phyloP scores from a whole-genome alignment of 2,329 filamentous ascomycete species.

The Dendryphion nanum region DNA sequence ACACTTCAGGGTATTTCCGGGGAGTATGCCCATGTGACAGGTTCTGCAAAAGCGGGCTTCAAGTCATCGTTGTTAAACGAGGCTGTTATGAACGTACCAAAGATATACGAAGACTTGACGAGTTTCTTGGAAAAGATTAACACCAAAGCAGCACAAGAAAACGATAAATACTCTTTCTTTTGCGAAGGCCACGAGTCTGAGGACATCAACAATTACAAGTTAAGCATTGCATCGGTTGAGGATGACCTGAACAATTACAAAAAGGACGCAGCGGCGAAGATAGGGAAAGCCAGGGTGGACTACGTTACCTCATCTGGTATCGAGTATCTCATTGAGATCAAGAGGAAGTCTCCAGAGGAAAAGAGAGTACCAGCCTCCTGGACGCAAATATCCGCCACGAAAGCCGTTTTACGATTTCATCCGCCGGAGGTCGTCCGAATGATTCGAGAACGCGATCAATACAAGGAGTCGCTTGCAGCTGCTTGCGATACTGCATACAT shows the following conservation, averaged over 20 bases:
- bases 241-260: constrained; percentile 81
- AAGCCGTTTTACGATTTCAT: constrained; percentile 88
- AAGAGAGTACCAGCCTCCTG: constrained; percentile 91
- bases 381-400: constrained; percentile 93
- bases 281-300: constrained; percentile 69
- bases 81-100: constrained; percentile 72
- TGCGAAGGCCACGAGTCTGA: constrained; percentile 84
- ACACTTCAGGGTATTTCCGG: constrained; percentile 77
- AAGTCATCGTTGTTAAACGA: constrained; percentile 65
- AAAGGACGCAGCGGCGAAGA: constrained; percentile 64
- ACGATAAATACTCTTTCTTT: constrained; percentile 96
- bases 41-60: constrained; percentile 69
- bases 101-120: constrained; percentile 70
- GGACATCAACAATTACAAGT: constrained; percentile 81
- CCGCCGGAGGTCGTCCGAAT: constrained; percentile 84
- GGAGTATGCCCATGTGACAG: constrained; percentile 69
- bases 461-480: constrained; percentile 88
- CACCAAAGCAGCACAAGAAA: constrained; percentile 72
- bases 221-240: constrained; percentile 92
- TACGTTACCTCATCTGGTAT: constrained; percentile 88
- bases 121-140: constrained; percentile 83
- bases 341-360: constrained; percentile 66
- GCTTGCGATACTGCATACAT: constrained; percentile 85
- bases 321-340: constrained; percentile 90
- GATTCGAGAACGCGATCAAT: constrained; percentile 84